Base-by-base conservation (phyloP, 768 basidiomycete genomes). In the Agaricus blazei region DNA sequence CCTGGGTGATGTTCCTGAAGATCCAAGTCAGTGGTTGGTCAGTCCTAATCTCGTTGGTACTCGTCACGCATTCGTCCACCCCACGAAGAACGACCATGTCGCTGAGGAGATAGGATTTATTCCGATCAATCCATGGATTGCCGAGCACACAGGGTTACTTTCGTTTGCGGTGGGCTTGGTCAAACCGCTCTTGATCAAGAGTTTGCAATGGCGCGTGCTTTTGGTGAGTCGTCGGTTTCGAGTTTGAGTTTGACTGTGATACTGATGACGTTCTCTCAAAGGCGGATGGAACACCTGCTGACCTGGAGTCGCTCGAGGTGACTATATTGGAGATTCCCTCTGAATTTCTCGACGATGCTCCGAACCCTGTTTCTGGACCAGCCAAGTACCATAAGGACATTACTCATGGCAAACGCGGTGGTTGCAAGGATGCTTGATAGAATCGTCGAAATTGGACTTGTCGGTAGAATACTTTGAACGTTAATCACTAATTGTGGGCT, bases 31-130 rank as follows among this genome's bases (percentile, higher is more conserved):
- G 14, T 80, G 78, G 77, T 65, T 60, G 43, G 54, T 60, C 6
- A 63, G 66, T 56, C 57, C 65, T 3, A 63, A 67, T 51, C 73
- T 72, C 58, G 74, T 78, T 38, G 80, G 77, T n/a, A 64, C 72
- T 1, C 72, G 76, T 62, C 63, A 68, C 54, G 73, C 70, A 24
- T 80, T 80, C 59, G 76, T 74, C 15, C 67, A 65, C 37, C 68
- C 62, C 40, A 57, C 54, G 4, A 63, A 65, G 9, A 68, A 65
- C 6, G 65, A 64, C 8, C 79, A 79, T 58, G 71, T 65, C 19
- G 78, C 78, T 9, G 58, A 63, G 29, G 60, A 66, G 24, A 72
- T 75, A 60, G 74, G 75, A 12, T 76, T 74, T 60, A 71, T 77
- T 6, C 72, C 70, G 50, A 63, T 78, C 31, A 72, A 70, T 46